Percentiles rank a stretch among this genome's conserved stretches.
Conservation (phyloP, 441 rosid genomes). For the Sinapis alba region DNA sequence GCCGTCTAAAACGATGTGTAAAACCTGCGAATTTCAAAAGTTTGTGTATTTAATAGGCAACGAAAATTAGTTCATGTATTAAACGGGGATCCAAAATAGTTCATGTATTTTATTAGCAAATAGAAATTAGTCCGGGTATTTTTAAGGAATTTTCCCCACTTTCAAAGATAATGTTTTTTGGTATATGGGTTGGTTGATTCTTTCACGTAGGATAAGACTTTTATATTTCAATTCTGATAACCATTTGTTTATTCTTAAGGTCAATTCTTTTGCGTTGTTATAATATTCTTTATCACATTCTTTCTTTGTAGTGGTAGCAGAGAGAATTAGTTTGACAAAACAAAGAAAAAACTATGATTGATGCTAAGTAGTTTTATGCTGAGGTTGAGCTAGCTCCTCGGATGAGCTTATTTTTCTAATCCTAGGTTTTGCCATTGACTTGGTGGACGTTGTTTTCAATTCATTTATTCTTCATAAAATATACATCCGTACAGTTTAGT, state of each 20-base stretch:
- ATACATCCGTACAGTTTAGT: not conserved
- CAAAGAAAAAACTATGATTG: not conserved
- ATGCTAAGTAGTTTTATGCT: conserved; percentile 29
- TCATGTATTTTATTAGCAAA: no score
- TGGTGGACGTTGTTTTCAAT: not conserved
- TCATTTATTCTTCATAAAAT: not conserved
- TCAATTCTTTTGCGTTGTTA: conserved; percentile 9
- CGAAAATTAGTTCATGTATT: no score
- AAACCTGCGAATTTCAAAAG: no score
- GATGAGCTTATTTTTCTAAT: conserved; percentile 20
- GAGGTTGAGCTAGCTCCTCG: not conserved
- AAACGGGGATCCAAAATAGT: no score
- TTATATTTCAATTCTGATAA: not conserved
- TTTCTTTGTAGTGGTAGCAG: conserved; percentile 3
- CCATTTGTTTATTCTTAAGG: conserved; percentile 5
- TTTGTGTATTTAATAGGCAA: no score
- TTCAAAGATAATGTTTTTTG: not conserved
- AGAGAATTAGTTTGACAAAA: conserved; percentile 13
- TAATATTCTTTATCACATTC: conserved; percentile 19
- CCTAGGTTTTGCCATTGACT: conserved; percentile 28
- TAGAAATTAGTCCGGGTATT: no score
- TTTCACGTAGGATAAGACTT: not conserved
- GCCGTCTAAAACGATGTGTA: no score
- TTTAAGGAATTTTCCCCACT: no score
- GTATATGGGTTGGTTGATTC: not conserved